phyloP scores from a whole-genome alignment of 2,329 filamentous ascomycete genomes.

The Talaromyces sp. region DNA sequence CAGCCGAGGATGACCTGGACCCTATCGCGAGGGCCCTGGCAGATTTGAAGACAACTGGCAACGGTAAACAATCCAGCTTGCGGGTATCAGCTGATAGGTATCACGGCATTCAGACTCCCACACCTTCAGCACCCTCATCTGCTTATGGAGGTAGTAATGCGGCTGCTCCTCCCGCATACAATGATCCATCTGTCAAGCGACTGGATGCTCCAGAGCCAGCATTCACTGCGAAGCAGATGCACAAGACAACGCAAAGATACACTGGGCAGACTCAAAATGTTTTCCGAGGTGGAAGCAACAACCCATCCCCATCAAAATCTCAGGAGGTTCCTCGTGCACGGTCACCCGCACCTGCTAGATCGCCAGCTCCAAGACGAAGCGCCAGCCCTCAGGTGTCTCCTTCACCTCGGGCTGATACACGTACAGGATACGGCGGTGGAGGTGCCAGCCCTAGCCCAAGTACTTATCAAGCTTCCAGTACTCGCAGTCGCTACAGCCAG shows the following conservation, averaged over 20 bases:
- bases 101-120: constrained; percentile 87
- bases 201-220: constrained; percentile 89
- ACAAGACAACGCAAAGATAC: constrained; percentile 89
- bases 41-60: constrained; percentile 79
- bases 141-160: constrained; percentile 33
- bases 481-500: constrained; percentile 43
- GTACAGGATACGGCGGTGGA: constrained; percentile 44
- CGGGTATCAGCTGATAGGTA: constrained; percentile 96
- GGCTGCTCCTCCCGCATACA: constrained; percentile 78
- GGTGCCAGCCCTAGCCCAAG: constrained; percentile 47
- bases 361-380: constrained; percentile 65
- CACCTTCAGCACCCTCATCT: constrained; percentile 51
- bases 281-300: constrained; percentile 56
- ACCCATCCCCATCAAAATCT: constrained; percentile 54
- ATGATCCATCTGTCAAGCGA: constrained; percentile 70
- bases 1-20: constrained; percentile 67
- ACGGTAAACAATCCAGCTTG: constrained; percentile 72
- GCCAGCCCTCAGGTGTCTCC: constrained; percentile 35
- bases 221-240: constrained; percentile 92
- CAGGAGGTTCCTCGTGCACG: constrained; percentile 52
- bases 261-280: constrained; percentile 79
- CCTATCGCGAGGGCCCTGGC: constrained; percentile 91
- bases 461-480: constrained; percentile 47
- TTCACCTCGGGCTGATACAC: constrained; percentile 36
- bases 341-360: constrained; percentile 70